These are phyloP conservation scores for Penicillium sp. DNA, from an alignment of 2,329 filamentous ascomycete species.

Conservation along the genomic window DNA sequence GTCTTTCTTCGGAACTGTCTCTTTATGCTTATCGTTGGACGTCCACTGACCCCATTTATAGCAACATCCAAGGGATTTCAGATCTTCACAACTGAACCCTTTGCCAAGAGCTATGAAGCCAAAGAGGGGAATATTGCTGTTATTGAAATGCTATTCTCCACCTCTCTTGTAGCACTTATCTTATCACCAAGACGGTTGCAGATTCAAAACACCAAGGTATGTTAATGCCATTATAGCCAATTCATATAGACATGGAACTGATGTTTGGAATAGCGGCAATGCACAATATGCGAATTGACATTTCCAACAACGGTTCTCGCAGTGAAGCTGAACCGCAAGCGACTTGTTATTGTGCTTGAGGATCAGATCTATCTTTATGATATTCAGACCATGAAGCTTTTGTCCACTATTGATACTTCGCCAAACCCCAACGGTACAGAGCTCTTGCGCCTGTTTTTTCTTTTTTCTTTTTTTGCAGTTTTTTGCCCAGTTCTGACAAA, in stretches of 20 bases:
- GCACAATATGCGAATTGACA: conserved; percentile 96
- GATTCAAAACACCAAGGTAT: conserved; percentile 95
- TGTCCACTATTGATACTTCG: conserved; percentile 89
- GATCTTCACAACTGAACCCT: conserved; percentile 95
- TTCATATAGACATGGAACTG: conserved; percentile 9
- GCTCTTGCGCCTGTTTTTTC: conserved; percentile 2
- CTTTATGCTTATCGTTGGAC: not conserved
- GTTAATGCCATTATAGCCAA: not conserved
- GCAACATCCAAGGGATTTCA: conserved; percentile 92
- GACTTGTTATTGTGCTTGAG: conserved; percentile 88
- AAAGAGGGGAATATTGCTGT: conserved; percentile 94
- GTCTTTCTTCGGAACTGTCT: conserved; percentile 26
- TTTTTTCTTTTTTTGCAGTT: not conserved
- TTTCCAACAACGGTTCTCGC: conserved; percentile 96
- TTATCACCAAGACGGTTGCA: conserved; percentile 87
- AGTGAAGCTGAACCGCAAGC: conserved; percentile 89
- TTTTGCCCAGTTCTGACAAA: conserved; percentile 13
- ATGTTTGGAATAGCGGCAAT: conserved; percentile 53
- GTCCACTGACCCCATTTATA: conserved; percentile 38
- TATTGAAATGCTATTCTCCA: conserved; percentile 98
- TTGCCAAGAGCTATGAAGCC: conserved; percentile 90
- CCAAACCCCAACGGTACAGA: conserved; percentile 73
- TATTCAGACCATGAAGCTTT: conserved; percentile 95
- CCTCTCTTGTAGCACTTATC: conserved; percentile 89
- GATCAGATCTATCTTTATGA: conserved; percentile 98